Conservation (phyloP, 2,329 filamentous ascomycete species). For the Talaromyces sp. region DNA sequence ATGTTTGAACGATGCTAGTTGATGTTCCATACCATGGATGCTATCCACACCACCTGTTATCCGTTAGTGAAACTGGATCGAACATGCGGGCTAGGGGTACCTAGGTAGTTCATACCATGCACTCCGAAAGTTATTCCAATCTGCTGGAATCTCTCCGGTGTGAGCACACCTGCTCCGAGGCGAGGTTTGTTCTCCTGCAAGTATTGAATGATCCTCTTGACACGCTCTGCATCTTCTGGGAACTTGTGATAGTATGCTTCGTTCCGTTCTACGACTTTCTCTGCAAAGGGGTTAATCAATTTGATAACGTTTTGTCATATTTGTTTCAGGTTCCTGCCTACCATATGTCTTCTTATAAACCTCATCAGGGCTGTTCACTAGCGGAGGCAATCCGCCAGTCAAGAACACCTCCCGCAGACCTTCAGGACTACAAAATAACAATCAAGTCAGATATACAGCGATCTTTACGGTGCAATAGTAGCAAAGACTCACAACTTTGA, state of each 20-base stretch:
- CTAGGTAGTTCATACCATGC: slow-evolving; percentile 52
- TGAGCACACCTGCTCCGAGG: slow-evolving; percentile 67
- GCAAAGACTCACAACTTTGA: slow-evolving; percentile 56
- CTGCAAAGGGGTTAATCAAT: slow-evolving; percentile 27
- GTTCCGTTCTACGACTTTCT: slow-evolving; percentile 67
- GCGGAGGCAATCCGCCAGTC: slow-evolving; percentile 75
- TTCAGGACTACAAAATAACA: slow-evolving; percentile 50
- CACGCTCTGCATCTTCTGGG: slow-evolving; percentile 66
- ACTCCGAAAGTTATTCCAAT: slow-evolving; percentile 73
- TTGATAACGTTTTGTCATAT: too few species aligned
- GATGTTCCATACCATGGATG: slow-evolving; percentile 55
- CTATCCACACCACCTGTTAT: slow-evolving; percentile 59
- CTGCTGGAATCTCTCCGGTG: slow-evolving; percentile 67
- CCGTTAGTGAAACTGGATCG: neutral
- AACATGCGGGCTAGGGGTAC: neutral
- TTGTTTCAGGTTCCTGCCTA: slow-evolving; percentile 20
- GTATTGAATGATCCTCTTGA: slow-evolving; percentile 62
- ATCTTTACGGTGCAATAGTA: neutral
- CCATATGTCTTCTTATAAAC: slow-evolving; percentile 69
- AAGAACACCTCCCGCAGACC: slow-evolving; percentile 77
- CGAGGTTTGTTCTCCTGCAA: slow-evolving; percentile 59
- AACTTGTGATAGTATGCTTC: slow-evolving; percentile 77
- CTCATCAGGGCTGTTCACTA: slow-evolving; percentile 65
- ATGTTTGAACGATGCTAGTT: neutral
- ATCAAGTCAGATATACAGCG: neutral